Conservation (phyloP, 1,284 basidiomycete species). For the Filobasidium uniguttulatum region DNA sequence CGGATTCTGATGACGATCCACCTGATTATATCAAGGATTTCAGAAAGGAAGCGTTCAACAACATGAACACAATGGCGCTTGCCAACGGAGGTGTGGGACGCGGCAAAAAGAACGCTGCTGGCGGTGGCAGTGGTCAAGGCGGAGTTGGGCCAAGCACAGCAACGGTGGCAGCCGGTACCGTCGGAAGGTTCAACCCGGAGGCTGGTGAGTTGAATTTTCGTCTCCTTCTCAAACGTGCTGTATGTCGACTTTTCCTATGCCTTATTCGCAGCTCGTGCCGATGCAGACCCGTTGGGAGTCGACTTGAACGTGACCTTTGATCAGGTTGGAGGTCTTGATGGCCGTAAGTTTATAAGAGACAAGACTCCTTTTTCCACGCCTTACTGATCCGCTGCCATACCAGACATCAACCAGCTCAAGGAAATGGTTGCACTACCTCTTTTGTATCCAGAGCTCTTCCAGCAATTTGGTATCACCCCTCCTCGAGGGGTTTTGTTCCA, state of each 20-base stretch:
- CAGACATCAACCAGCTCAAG: constrained; percentile 90
- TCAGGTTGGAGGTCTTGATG: constrained; percentile 91
- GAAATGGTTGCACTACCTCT: constrained; percentile 97
- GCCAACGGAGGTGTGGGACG: constrained; percentile 9
- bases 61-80: constrained; percentile 15
- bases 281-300: constrained; percentile 89
- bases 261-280: constrained; percentile 57
- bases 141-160: constrained; percentile 73
- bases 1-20: constrained; percentile 13
- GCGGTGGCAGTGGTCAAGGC: constrained; percentile 37
- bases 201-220: constrained; percentile 18
- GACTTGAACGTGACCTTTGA: constrained; percentile 91
- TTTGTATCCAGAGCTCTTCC: constrained; percentile 94
- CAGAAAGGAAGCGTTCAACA: constrained; percentile 18
- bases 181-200: constrained; percentile 35
- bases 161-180: constrained; percentile 50
- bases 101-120: constrained; percentile 4
- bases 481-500: constrained; percentile 96
- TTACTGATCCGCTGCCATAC: neutral
- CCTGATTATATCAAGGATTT: constrained; percentile 22
- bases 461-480: constrained; percentile 85
- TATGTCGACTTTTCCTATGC: neutral
- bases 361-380: too few relatives aligned
- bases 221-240: constrained; percentile 8
- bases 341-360: constrained; percentile 69